A percentile compares a stretch with the other conserved stretches of the same genome.
phyloP scores from a whole-genome alignment of 192 early-diverging fungal species.

The Coemansia sp. region DNA sequence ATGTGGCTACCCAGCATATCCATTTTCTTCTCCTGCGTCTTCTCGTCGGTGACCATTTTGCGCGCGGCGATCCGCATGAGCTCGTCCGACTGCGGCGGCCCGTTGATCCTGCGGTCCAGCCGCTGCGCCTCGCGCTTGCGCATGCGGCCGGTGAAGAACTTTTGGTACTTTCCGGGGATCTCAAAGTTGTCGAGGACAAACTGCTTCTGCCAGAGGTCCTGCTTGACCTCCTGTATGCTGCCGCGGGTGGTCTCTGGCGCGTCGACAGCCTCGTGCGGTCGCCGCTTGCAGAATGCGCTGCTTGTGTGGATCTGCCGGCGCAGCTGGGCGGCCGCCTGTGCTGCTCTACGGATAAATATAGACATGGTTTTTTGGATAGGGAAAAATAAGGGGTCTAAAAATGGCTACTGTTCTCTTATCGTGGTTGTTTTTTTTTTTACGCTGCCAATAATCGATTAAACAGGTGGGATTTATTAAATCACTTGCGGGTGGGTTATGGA shows the following conservation, averaged over 20 bases:
- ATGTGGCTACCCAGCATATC: constrained; percentile 31
- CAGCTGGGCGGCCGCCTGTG: not conserved
- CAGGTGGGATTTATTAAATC: too few relatives aligned
- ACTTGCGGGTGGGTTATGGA: not conserved
- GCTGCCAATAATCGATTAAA: too few relatives aligned
- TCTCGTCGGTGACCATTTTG: constrained; percentile 22
- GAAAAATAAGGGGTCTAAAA: too few relatives aligned
- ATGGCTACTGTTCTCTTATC: too few relatives aligned
- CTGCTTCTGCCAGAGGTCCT: constrained; percentile 34
- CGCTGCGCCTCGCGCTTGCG: constrained; percentile 45
- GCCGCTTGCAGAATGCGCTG: not conserved
- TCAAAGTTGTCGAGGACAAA: constrained; percentile 44
- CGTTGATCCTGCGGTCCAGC: constrained; percentile 24
- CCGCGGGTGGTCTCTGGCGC: not conserved
- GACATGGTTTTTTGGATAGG: not conserved
- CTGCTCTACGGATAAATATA: not conserved
- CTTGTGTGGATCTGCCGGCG: not conserved
- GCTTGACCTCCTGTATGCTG: constrained; percentile 18
- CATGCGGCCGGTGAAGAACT: constrained; percentile 45
- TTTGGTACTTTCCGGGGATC: constrained; percentile 47
- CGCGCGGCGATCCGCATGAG: constrained; percentile 26
- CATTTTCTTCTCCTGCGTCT: constrained; percentile 21
- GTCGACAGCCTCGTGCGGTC: not conserved
- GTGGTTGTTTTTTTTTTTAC: too few relatives aligned
- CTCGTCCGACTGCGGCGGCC: constrained; percentile 5